A percentile compares a stretch with the other conserved stretches of the same genome.
phyloP scores from a whole-genome alignment of 2,329 filamentous ascomycete genomes.

The Colletotrichum gigasporum region DNA sequence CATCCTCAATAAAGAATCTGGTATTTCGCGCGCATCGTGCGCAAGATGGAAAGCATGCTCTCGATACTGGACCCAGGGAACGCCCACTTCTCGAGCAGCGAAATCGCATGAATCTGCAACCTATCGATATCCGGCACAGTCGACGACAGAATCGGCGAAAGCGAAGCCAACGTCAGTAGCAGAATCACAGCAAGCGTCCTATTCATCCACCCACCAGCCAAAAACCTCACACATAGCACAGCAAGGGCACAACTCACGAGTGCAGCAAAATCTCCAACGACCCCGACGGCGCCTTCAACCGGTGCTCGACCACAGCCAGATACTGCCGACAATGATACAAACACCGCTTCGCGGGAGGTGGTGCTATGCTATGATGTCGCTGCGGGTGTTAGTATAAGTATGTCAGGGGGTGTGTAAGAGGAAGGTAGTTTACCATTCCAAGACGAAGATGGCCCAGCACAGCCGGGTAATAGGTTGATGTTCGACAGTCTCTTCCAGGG shows the following conservation, averaged over 20 bases:
- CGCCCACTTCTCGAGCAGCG: constrained; percentile 30
- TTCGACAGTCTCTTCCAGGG: background rate
- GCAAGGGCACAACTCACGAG: background rate
- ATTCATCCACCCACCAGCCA: background rate
- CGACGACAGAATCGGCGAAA: constrained; percentile 25
- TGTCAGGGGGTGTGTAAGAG: background rate
- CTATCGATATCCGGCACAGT: constrained; percentile 27
- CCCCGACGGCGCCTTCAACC: background rate
- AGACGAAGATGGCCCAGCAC: constrained; percentile 38
- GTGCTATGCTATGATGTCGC: constrained; percentile 37
- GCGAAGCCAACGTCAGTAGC: constrained; percentile 30
- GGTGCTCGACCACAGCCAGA: background rate
- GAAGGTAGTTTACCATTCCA: constrained; percentile 35
- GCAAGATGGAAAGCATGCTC: background rate
- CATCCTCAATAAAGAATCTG: background rate
- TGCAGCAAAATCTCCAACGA: background rate
- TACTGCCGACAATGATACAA: background rate
- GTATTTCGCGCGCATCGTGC: background rate
- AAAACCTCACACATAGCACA: background rate
- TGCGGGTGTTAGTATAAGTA: background rate
- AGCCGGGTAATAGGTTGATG: constrained; percentile 34
- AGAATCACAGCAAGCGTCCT: constrained; percentile 21
- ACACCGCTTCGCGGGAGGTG: constrained; percentile 33
- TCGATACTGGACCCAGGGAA: constrained; percentile 30
- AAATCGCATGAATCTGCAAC: constrained; percentile 7